phyloP scores from a whole-genome alignment of 169 alveolate genomes.

The Eimeria acervulina region DNA sequence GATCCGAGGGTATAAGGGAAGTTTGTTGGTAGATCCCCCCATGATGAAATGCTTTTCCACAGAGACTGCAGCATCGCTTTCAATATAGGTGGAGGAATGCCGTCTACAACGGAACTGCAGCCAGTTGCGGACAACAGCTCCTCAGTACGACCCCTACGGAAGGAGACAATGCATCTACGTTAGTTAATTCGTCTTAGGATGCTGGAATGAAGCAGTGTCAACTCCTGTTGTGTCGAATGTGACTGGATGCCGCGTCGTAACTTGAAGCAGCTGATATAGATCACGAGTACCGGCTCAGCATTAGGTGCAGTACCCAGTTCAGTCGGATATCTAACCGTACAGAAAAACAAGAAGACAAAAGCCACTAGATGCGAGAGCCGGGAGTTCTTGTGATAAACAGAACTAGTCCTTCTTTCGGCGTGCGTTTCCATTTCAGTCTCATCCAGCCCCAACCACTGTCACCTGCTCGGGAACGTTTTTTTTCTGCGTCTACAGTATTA shows the following conservation, averaged over 20 bases:
- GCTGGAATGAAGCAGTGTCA: background rate
- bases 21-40: conserved; percentile 68
- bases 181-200: background rate
- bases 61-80: conserved; percentile 71
- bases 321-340: background rate
- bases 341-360: background rate
- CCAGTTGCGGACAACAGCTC: conserved; percentile 29
- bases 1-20: conserved; percentile 64
- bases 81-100: conserved; percentile 40
- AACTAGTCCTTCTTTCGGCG: background rate
- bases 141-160: background rate
- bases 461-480: background rate
- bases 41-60: conserved; percentile 69
- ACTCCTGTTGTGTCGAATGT: background rate
- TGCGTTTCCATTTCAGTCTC: background rate
- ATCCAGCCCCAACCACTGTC: conserved; percentile 10
- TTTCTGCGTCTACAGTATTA: background rate
- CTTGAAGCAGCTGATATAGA: background rate
- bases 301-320: conserved; percentile 32
- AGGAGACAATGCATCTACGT: background rate
- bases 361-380: background rate
- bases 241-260: background rate
- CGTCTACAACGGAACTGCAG: background rate
- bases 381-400: conserved; percentile 28
- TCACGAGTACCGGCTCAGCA: background rate